Evolutionary conservation across 345 rosid species (phyloP).

Genomic region (Boechera divaricarpa): DNA sequence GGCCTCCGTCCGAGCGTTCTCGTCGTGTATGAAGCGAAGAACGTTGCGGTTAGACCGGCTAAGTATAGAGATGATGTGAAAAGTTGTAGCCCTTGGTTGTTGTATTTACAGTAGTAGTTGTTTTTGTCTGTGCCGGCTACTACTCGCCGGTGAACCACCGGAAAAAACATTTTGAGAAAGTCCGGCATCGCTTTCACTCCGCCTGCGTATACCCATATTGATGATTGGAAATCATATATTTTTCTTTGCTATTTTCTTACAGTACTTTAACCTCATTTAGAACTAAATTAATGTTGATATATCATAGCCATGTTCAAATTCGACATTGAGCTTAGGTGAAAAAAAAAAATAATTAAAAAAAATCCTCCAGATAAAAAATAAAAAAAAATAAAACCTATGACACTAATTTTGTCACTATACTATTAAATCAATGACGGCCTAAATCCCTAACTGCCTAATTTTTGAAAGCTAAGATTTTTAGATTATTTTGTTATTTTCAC

Average conservation of each 20-base stretch:
- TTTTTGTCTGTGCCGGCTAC: conserved; percentile 28
- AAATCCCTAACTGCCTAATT: background rate
- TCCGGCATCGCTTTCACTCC: conserved; percentile 89
- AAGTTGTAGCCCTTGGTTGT: conserved; percentile 83
- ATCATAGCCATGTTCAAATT: background rate
- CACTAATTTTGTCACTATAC: background rate
- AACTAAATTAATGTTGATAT: background rate
- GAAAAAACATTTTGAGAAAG: conserved; percentile 82
- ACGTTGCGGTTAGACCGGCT: conserved; percentile 87
- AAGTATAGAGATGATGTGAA: conserved; percentile 94
- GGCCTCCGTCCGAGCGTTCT: conserved; percentile 74
- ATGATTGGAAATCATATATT: background rate
- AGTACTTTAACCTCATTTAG: background rate
- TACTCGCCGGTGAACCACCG: conserved; percentile 61
- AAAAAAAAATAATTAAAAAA: background rate
- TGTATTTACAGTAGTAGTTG: conserved; percentile 83
- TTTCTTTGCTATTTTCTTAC: background rate
- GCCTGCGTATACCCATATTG: conserved; percentile 50
- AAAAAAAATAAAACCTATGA: background rate
- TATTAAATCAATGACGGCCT: background rate
- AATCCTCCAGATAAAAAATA: no score
- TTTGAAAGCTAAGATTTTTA: background rate
- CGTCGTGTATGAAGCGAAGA: conserved; percentile 95
- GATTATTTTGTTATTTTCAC: background rate
- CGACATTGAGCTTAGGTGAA: background rate